Evolutionary conservation across 768 basidiomycete species (phyloP).

Genomic region (Mrakia hoshinonis): DNA sequence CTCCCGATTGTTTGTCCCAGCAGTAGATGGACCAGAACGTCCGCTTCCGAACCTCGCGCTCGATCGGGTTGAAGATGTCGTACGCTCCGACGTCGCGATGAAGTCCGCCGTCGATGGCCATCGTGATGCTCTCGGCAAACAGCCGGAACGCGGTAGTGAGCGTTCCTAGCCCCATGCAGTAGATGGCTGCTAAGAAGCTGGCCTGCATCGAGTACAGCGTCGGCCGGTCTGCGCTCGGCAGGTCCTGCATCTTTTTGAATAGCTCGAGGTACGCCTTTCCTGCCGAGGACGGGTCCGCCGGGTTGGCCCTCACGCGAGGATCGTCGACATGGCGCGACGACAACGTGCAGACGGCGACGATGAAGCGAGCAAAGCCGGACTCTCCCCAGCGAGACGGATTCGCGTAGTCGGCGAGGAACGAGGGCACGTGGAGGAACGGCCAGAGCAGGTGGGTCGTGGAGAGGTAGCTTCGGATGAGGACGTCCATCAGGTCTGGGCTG

Average conservation of each 20-base stretch:
- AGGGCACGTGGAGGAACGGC: conserved; percentile 85
- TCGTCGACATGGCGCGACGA: conserved; percentile 90
- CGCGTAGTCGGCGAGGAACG: conserved; percentile 81
- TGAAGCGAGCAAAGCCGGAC: conserved; percentile 87
- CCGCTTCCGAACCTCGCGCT: conserved; percentile 82
- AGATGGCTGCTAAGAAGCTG: conserved; percentile 76
- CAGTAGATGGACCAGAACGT: conserved; percentile 95
- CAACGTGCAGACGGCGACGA: conserved; percentile 84
- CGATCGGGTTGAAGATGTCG: conserved; percentile 71
- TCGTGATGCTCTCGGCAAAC: conserved; percentile 70
- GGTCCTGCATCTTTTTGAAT: conserved; percentile 72
- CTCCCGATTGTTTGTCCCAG: conserved; percentile 88
- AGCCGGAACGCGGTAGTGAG: conserved; percentile 78
- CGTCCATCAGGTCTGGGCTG: conserved; percentile 86
- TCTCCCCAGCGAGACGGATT: conserved; percentile 92
- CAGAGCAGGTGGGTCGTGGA: conserved; percentile 89
- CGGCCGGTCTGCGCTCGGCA: conserved; percentile 77
- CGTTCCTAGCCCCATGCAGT: conserved; percentile 80
- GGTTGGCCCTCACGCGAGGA: conserved; percentile 72
- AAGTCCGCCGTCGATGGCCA: conserved; percentile 78
- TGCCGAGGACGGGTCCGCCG: conserved; percentile 73
- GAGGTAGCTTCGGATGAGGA: conserved; percentile 52
- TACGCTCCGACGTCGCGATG: conserved; percentile 73
- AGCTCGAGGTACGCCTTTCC: conserved; percentile 89
- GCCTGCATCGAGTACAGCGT: conserved; percentile 88